These are phyloP conservation scores for Boletus vermiculosoides DNA, from an alignment of 768 basidiomycete genomes.

Conservation along the genomic window DNA sequence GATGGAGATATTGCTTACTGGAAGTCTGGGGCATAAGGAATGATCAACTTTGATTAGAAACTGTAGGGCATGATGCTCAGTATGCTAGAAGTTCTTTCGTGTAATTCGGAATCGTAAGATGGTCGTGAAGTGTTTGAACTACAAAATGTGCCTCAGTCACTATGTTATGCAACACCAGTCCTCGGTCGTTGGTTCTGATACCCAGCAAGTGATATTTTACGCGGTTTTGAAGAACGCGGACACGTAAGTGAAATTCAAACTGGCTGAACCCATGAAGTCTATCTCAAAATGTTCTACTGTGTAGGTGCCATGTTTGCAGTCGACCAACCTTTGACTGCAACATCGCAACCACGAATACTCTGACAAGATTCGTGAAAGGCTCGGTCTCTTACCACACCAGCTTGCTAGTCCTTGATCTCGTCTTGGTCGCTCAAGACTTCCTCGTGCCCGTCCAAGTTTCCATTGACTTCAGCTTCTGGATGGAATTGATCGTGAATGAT, in stretches of 20 bases:
- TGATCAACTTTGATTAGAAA: not conserved
- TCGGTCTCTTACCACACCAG: not conserved
- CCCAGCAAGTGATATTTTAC: not conserved
- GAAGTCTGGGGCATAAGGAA: constrained; percentile 63
- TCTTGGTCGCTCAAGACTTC: constrained; percentile 15
- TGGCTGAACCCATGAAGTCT: not conserved
- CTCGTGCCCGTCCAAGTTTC: constrained; percentile 12
- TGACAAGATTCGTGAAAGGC: not conserved
- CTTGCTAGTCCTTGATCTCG: constrained; percentile 10
- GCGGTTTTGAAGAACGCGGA: not conserved
- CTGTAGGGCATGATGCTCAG: constrained; percentile 2
- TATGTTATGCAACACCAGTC: not conserved
- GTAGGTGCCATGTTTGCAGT: not conserved
- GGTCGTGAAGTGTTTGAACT: not conserved
- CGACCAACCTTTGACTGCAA: not conserved
- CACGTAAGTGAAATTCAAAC: not conserved
- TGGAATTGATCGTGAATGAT: constrained; percentile 62
- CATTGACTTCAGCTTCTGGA: constrained; percentile 16
- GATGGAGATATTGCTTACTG: constrained; percentile 93
- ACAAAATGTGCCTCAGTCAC: not conserved
- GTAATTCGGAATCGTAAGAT: constrained; percentile 8
- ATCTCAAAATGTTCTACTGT: not conserved
- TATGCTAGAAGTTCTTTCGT: constrained; percentile 12
- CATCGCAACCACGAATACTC: not conserved
- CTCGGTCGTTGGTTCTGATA: not conserved